Evolutionary conservation across 306 rosid species (phyloP), one percentile per base, ranked within the genome.

Genomic region (Hippophae gyantsensis): DNA sequence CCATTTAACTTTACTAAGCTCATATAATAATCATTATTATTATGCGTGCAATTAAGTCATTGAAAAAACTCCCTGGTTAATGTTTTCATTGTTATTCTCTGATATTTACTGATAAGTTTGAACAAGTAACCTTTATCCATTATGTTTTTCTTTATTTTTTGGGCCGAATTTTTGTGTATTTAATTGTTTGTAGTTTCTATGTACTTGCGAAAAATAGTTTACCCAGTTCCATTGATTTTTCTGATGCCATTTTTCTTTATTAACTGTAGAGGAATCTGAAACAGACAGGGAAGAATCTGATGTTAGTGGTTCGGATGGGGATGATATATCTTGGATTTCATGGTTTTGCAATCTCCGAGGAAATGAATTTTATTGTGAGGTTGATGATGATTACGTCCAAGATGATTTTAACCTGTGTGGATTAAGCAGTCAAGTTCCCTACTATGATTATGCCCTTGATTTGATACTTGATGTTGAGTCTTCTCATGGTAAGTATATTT

Each of bases 341-440:
- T 87, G 95, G 95, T 87, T 84, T 78, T 87, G 95, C 75, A 82
- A 77, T 76, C 74, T 87, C 73, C 82, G 86, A 82, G 95, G 95
- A 68, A 87, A 87, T 42, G 95, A 87, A 53, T 84, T 87, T 57
- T 87, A 81, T 61, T 87, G 86, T 11, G 93, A 87, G 71, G 86
- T 87, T 58, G 95, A 87, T 53, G 95, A 82, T 61, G 95, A 87
- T 60, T 87, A 79, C 68, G 76, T 84, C 56, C 95, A 84, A 78
- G 95, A 87, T 76, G 95, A 87, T 62, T 87, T 87, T 77, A 87
- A 87, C 76, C 95, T 87, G 56, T 84, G 83, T 70, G 95, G 95
- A 61, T 74, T 87, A 72, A 79, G 93, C 79, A 72, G 79, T 52
- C 93, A 78, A 84, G 95, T 87, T 60, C 95, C 95, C 0, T 84